Conservation (phyloP, 106 monocot genomes). For the Narthecium ossifragum region DNA sequence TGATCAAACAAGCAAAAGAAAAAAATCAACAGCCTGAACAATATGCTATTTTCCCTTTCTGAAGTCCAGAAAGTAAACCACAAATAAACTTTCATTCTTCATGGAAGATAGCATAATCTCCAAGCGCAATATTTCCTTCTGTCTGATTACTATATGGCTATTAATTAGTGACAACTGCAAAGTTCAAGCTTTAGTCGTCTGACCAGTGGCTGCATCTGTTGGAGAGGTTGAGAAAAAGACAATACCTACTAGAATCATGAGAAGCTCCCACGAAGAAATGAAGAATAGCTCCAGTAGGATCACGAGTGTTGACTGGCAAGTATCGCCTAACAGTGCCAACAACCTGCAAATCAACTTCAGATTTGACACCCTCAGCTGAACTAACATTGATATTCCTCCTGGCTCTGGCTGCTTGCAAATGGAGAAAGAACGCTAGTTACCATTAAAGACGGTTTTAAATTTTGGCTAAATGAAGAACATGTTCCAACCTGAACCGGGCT, state of each 20-base stretch:
- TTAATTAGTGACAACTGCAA: too few species aligned
- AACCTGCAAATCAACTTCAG: conserved; percentile 46
- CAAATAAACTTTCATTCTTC: too few species aligned
- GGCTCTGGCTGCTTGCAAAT: conserved; percentile 44
- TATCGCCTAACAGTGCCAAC: conserved; percentile 80
- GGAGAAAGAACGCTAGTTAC: background rate
- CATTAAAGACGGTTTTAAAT: background rate
- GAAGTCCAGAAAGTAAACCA: too few species aligned
- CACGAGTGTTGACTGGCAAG: conserved; percentile 73
- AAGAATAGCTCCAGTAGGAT: conserved; percentile 74
- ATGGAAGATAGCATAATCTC: too few species aligned
- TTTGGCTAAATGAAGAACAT: background rate
- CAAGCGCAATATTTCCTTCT: too few species aligned
- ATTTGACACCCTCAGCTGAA: conserved; percentile 39
- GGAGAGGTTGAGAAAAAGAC: too few species aligned
- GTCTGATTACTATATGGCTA: too few species aligned
- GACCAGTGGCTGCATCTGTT: too few species aligned
- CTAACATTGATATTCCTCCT: conserved; percentile 29
- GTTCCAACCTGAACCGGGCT: conserved; percentile 62
- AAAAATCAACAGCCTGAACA: too few species aligned
- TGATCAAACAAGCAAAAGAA: too few species aligned
- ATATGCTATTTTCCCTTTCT: too few species aligned
- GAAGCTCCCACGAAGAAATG: conserved; percentile 84
- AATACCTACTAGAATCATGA: conserved; percentile 56
- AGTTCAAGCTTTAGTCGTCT: too few species aligned